These are phyloP conservation scores for Penicillium simplicissimum DNA, from an alignment of 495 filamentous ascomycete genomes.

Conservation along the genomic window DNA sequence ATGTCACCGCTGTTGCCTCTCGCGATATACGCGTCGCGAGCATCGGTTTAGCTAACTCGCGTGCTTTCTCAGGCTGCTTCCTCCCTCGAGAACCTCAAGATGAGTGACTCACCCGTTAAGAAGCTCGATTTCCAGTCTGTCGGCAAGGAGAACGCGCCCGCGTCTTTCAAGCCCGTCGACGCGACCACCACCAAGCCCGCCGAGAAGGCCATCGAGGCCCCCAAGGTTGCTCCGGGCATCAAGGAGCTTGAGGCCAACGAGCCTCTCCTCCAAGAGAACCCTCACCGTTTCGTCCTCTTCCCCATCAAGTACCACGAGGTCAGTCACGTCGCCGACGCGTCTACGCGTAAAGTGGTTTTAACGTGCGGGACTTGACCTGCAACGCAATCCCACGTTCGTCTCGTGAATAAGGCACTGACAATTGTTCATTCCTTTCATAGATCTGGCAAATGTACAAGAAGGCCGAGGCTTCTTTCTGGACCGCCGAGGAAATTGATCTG, in stretches of 20 bases:
- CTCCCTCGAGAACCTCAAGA: slow-evolving; percentile 83
- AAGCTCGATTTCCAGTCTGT: slow-evolving; percentile 72
- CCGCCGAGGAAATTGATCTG: slow-evolving; percentile 97
- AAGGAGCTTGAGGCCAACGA: slow-evolving; percentile 77
- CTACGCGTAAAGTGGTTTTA: slow-evolving; percentile 66
- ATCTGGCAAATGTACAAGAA: slow-evolving; percentile 99
- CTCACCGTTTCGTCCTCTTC: slow-evolving; percentile 94
- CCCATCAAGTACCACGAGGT: slow-evolving; percentile 99
- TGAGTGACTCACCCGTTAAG: slow-evolving; percentile 86
- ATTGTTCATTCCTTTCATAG: slow-evolving; percentile 42
- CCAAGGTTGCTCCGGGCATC: slow-evolving; percentile 59
- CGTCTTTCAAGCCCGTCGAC: slow-evolving; percentile 53
- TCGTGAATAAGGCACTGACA: slow-evolving; percentile 26
- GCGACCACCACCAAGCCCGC: slow-evolving; percentile 50
- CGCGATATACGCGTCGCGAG: slow-evolving; percentile 37
- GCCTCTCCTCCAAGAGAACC: slow-evolving; percentile 93
- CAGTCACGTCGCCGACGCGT: slow-evolving; percentile 59
- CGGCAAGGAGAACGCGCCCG: slow-evolving; percentile 82
- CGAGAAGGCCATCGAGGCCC: slow-evolving; percentile 48
- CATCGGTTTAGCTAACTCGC: slow-evolving; percentile 27
- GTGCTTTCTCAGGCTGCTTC: slow-evolving; percentile 66
- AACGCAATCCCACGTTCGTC: slow-evolving; percentile 2
- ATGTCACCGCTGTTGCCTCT: slow-evolving; percentile 43
- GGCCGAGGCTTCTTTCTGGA: slow-evolving; percentile 99
- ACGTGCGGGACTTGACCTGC: slow-evolving; percentile 11